Base-by-base conservation (phyloP, 345 rosid species). In the Toxicodendron radicans region DNA sequence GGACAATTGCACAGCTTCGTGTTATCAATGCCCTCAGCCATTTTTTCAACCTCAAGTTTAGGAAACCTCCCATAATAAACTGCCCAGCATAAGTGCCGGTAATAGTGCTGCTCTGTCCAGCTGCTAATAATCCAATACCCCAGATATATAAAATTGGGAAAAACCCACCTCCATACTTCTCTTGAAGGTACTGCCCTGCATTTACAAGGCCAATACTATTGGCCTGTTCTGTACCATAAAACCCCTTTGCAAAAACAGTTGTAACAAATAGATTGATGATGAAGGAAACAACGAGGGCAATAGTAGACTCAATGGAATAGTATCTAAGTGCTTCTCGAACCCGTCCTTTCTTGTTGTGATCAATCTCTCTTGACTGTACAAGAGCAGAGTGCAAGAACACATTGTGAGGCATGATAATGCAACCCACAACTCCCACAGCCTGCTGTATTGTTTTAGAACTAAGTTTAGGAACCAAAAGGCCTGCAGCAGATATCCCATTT, bases 21-120 rank as follows among this genome's bases (percentile, higher is more conserved):
- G 97, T 95, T 81, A 95, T 95, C 83, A 95, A 73, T 24, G 99
- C 92, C 85, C 99, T 83, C 58, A 91, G 30, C 99, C 99, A 95
- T 78, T 95, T 95, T 85, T 92, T 95, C 89, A 95, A 76, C 76
- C 85, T 87, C 84, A 92, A 60, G 77, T 95, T 90, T 21, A 95
- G 81, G 83, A 95, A 95, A 63, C 99, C 99, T 2, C 99, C 97
- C 97, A 92, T 95, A 74, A 95, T 95, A 77, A 95, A 95, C 70
- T 95, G 99, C 70, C 99, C 95, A 0, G 97, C 97, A 12, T 92
- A 95, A 16, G 97, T 95, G 51, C 96, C 97, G 0, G 98, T 95
- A 45, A 95, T 86, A 5, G 99, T 95, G 75, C 98, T 95, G 74
- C 99, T 95, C 66, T 95, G 98, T 2, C 99, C 99, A 27, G 98